Evolutionary conservation across 106 monocot species (phyloP).

Genomic region (Agapanthus africanus): DNA sequence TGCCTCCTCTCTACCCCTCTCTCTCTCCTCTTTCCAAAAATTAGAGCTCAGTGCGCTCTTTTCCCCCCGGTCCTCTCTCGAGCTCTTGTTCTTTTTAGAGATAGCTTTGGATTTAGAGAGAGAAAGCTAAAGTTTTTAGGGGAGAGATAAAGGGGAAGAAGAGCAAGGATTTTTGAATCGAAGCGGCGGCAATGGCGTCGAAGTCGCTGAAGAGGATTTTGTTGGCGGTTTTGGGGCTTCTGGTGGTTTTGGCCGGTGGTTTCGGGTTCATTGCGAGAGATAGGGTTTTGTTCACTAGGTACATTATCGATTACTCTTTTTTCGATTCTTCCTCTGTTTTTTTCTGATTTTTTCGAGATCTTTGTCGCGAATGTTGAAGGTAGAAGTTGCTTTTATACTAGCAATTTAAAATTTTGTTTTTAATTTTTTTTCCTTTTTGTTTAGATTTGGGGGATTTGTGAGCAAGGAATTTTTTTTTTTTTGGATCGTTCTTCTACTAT

Average conservation of each 20-base stretch:
- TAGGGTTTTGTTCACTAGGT: slow-evolving; percentile 15
- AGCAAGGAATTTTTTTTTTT: background rate
- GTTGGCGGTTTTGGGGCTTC: slow-evolving; percentile 9
- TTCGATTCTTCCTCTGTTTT: background rate
- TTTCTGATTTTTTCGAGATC: background rate
- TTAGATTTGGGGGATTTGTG: background rate
- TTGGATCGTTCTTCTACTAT: background rate
- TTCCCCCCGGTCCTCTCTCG: background rate
- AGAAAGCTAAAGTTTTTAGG: slow-evolving; percentile 8
- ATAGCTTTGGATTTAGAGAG: background rate
- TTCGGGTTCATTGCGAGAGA: slow-evolving; percentile 18
- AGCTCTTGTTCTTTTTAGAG: background rate
- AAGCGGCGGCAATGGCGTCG: slow-evolving; percentile 23
- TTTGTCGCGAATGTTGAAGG: background rate
- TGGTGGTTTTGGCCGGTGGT: slow-evolving; percentile 16
- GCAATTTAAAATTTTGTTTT: background rate
- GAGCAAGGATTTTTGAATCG: background rate
- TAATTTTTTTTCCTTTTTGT: background rate
- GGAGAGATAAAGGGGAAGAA: slow-evolving; percentile 6
- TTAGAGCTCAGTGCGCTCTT: slow-evolving; percentile 1
- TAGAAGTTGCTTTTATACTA: background rate
- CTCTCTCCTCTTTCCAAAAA: background rate
- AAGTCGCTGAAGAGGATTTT: slow-evolving; percentile 21
- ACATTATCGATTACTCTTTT: slow-evolving; percentile 6
- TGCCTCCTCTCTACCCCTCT: background rate